Evolutionary conservation across 2,329 filamentous ascomycete species (phyloP).

Genomic region (Phoma herbarum): DNA sequence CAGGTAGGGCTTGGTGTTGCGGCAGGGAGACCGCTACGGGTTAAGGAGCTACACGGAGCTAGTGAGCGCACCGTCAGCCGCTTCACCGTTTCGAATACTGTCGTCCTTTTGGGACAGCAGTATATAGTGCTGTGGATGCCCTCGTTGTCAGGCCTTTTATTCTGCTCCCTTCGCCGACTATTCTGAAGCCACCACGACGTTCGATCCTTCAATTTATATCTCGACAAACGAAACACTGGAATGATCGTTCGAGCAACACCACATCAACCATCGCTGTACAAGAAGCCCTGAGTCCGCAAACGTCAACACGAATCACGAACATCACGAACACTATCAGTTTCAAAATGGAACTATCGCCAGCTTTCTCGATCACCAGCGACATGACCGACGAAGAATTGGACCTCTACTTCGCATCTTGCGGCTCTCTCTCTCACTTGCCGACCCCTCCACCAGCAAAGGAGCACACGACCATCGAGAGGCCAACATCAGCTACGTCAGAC

Average conservation of each 20-base stretch:
- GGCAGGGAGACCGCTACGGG: slow-evolving; percentile 34
- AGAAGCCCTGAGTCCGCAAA: slow-evolving; percentile 13
- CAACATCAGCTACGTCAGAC: slow-evolving; percentile 19
- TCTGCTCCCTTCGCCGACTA: slow-evolving; percentile 30
- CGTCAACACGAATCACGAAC: neutral
- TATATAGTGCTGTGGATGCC: slow-evolving; percentile 36
- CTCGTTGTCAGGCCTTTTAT: slow-evolving; percentile 23
- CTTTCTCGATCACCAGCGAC: slow-evolving; percentile 40
- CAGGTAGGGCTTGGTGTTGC: slow-evolving; percentile 28
- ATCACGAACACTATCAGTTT: neutral
- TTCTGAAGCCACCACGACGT: slow-evolving; percentile 14
- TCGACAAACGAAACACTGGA: slow-evolving; percentile 21
- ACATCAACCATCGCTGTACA: slow-evolving; percentile 21
- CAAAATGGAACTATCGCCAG: slow-evolving; percentile 41
- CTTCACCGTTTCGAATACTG: slow-evolving; percentile 39
- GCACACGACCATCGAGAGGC: slow-evolving; percentile 23
- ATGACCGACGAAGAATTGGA: slow-evolving; percentile 52
- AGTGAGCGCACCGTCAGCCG: slow-evolving; percentile 36
- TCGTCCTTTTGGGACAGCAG: slow-evolving; percentile 26
- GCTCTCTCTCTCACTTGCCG: slow-evolving; percentile 52
- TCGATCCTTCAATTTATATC: slow-evolving; percentile 16
- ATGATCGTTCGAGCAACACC: slow-evolving; percentile 26
- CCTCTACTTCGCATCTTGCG: slow-evolving; percentile 50
- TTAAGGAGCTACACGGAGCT: slow-evolving; percentile 27
- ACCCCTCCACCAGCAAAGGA: slow-evolving; percentile 52